These are phyloP conservation scores for Westerdykella sp. DNA, from an alignment of 2,329 filamentous ascomycete genomes.

Conservation along the genomic window DNA sequence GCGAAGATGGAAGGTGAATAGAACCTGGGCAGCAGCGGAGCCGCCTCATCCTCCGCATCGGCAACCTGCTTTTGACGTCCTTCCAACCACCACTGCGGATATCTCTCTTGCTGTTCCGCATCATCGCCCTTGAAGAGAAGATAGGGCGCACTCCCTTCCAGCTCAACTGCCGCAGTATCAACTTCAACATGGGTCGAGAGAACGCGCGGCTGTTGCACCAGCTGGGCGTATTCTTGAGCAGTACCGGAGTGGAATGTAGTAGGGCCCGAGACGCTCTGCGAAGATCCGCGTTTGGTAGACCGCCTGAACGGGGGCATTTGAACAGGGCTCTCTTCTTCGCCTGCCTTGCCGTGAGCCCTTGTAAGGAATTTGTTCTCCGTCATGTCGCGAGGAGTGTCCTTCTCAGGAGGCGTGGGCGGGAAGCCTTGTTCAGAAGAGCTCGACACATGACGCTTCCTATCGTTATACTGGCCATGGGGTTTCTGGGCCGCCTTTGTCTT, in stretches of 20 bases:
- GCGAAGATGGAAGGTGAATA: conserved; percentile 27
- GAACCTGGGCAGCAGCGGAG: conserved; percentile 18
- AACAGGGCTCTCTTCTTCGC: not conserved
- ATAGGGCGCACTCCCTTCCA: not conserved
- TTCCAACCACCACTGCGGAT: not conserved
- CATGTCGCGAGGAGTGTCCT: conserved; percentile 38
- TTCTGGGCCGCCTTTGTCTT: not conserved
- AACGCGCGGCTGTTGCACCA: conserved; percentile 20
- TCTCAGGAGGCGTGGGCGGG: conserved; percentile 40
- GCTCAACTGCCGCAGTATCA: conserved; percentile 3
- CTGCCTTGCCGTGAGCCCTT: not conserved
- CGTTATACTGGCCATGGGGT: too few relatives aligned
- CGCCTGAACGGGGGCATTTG: not conserved
- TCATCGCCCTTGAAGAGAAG: not conserved
- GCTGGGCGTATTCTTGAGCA: conserved; percentile 22
- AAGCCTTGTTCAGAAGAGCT: conserved; percentile 8
- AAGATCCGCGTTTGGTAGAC: conserved; percentile 1
- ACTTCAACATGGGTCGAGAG: conserved; percentile 12
- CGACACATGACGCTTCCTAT: not conserved
- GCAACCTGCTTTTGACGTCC: not conserved
- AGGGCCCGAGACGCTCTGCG: conserved; percentile 14
- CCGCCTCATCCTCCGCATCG: not conserved
- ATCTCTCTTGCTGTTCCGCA: conserved; percentile 4
- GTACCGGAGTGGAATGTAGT: conserved; percentile 19
- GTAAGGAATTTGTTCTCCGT: not conserved